A percentile compares a stretch with the other conserved stretches of the same genome.
These are phyloP conservation scores for Staphylotrichum longicolle DNA, from an alignment of 495 filamentous ascomycete species.

Conservation along the genomic window DNA sequence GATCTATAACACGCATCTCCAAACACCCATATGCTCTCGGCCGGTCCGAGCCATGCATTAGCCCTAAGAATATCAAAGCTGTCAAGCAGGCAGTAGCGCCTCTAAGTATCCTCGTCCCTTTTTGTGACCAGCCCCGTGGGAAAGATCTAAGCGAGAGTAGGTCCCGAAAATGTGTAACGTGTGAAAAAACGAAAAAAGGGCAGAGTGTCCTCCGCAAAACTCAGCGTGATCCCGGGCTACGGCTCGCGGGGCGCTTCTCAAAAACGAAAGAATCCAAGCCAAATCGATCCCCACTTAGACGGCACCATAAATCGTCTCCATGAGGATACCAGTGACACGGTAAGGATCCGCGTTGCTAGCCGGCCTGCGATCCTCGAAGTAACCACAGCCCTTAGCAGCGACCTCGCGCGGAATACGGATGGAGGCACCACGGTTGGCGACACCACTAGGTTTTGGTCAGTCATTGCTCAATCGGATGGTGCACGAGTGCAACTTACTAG, in stretches of 20 bases:
- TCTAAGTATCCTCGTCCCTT: conserved; percentile 14
- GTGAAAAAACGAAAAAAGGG: background rate
- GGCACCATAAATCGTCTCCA: conserved; percentile 30
- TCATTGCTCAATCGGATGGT: background rate
- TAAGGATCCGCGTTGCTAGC: conserved; percentile 96
- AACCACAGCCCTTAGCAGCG: conserved; percentile 92
- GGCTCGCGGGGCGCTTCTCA: background rate
- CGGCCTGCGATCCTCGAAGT: conserved; percentile 96
- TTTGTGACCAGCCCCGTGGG: background rate
- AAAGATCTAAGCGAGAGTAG: conserved; percentile 1
- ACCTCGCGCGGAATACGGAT: conserved; percentile 90
- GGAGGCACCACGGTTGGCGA: conserved; percentile 87
- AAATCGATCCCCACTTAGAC: background rate
- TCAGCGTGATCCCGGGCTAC: background rate
- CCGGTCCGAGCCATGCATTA: conserved; percentile 5
- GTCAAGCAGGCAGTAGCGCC: conserved; percentile 5
- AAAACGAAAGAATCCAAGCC: conserved; percentile 12
- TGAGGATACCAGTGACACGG: conserved; percentile 46
- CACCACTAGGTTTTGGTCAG: conserved; percentile 49
- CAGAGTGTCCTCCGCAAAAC: background rate
- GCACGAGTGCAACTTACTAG: conserved; percentile 42
- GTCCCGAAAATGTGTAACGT: conserved; percentile 1
- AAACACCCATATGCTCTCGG: conserved; percentile 8
- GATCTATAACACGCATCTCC: conserved; percentile 13
- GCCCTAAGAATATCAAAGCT: conserved; percentile 7